Evolutionary conservation across 805 yeast genomes (phyloP), one percentile per base, ranked within the genome.

Genomic region (Pichia paraexigua): DNA sequence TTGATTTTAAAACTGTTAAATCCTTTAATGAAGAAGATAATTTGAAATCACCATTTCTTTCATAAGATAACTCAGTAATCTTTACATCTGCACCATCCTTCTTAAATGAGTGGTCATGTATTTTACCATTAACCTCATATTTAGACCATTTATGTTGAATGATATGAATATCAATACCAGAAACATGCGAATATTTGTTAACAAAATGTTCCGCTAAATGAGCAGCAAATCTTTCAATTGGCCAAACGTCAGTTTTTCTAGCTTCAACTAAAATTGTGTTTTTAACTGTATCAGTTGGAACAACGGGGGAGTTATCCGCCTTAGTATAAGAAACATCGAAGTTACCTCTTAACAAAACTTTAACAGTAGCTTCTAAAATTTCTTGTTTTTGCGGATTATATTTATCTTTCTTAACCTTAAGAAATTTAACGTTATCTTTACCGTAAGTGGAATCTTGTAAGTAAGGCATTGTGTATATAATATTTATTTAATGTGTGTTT

Each of bases 221-320:
- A 37, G 91, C 89, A 32, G 94, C 97, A 68, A 88, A 91, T 52
- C 85, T 76, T 75, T 91, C 97, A 58, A 87, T 83, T 53, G 97
- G 96, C 86, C 91, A 87, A 47, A 86, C 92, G 56, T 89, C 87
- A 47, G 80, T 76, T 63, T 78, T 82, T 70, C 85, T 87, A 57
- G 96, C 97, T 58, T 87, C 83, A 35, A 91, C 76, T 64, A 86
- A 75, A 57, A 87, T 80, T 48, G 96, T 90, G 75, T 90, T 90
- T 70, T 90, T 90, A 51, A 89, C 90, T 1, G 96, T 88, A 69
- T 90, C 96, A 10, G 97, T 91, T 53, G 97, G 97, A 47, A 91
- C 95, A 62, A 91, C 82, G n/a, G 86, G 79, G 2, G 86, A 65
- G 72, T 91, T 91, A 71, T 91, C 95, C 40, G 96, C 97, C 53